A percentile compares a stretch with the other conserved stretches of the same genome.
These are phyloP conservation scores for Cladobotryum mycophilum DNA, from an alignment of 2,329 filamentous ascomycete genomes.

Conservation along the genomic window DNA sequence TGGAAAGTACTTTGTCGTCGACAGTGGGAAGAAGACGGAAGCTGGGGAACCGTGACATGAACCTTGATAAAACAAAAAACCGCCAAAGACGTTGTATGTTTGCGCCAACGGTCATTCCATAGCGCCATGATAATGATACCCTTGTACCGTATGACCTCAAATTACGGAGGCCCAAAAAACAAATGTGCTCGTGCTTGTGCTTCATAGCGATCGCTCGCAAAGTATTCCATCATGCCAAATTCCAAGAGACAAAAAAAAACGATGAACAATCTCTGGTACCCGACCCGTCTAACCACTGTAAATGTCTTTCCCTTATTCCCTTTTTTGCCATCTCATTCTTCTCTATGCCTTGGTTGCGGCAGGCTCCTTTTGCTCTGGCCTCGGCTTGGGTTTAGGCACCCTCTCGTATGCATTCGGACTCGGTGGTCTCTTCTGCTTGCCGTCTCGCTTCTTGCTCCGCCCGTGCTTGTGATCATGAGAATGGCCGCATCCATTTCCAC, in stretches of 20 bases:
- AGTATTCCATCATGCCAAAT: neutral
- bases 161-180: slow-evolving; percentile 1
- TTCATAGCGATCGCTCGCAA: neutral
- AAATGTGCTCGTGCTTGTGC: neutral
- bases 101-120: neutral
- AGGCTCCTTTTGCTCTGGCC: slow-evolving; percentile 8
- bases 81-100: neutral
- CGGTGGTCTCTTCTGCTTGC: slow-evolving; percentile 41
- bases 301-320: neutral
- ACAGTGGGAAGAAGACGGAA: slow-evolving; percentile 44
- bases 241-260: neutral
- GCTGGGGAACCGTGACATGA: slow-evolving; percentile 9
- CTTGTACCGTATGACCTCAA: neutral
- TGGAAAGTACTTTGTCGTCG: slow-evolving; percentile 72
- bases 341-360: neutral
- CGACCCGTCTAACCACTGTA: neutral
- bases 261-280: neutral
- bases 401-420: slow-evolving; percentile 82
- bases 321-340: neutral
- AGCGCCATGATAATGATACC: slow-evolving; percentile 4
- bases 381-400: slow-evolving; percentile 47
- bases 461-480: slow-evolving; percentile 26
- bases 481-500: slow-evolving; percentile 23
- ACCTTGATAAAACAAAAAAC: no score
- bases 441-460: slow-evolving; percentile 22